phyloP scores from a whole-genome alignment of 2,329 filamentous ascomycete genomes.

The Coniochaeta sp. region DNA sequence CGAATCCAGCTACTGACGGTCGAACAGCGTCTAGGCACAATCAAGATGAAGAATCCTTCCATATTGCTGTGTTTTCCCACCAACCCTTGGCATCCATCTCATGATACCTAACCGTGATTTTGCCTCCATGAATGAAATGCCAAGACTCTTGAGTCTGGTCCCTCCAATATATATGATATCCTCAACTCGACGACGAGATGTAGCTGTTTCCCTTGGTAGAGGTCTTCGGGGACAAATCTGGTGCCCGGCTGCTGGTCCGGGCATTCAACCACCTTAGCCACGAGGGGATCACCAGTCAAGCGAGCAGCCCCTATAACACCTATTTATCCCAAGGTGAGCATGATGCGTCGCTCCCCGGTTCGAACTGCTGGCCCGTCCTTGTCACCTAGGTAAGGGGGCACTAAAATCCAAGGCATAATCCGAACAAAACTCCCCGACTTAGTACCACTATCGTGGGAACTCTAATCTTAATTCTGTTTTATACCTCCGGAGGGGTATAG shows the following conservation, averaged over 20 bases:
- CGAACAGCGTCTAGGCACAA: background rate
- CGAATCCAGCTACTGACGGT: background rate
- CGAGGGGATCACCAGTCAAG: background rate
- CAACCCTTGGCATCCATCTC: background rate
- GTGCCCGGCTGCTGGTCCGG: background rate
- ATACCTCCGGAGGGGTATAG: background rate
- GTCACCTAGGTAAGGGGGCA: background rate
- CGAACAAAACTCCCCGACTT: background rate
- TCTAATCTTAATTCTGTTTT: background rate
- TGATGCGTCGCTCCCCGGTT: background rate
- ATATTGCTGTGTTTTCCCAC: background rate
- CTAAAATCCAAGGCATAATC: background rate
- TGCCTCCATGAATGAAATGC: background rate
- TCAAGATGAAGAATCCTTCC: background rate
- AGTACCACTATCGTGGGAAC: background rate
- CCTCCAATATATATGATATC: background rate
- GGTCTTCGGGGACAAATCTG: background rate
- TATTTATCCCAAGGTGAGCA: background rate
- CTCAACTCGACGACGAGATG: background rate
- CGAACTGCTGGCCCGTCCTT: background rate
- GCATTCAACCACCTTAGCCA: slow-evolving; percentile 1
- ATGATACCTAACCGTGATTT: background rate
- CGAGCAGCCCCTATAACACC: background rate
- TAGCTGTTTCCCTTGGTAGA: background rate
- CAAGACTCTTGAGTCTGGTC: background rate